Conservation (phyloP, 1,284 basidiomycete genomes). For the Apiotrichum sp. region DNA sequence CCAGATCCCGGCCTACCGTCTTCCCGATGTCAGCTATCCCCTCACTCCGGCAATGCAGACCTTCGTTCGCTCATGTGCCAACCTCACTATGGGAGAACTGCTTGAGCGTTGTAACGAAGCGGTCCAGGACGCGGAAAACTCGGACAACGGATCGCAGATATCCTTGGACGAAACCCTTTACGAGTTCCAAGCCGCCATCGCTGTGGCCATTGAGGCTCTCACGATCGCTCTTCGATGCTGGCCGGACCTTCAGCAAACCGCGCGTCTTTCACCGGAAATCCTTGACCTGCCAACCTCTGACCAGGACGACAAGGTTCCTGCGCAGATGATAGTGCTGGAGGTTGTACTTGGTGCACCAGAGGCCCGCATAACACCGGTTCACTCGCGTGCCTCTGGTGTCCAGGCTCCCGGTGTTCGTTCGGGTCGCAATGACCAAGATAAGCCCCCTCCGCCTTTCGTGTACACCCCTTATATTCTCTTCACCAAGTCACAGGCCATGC, state of each 20-base stretch:
- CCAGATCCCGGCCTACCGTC: conserved; percentile 52
- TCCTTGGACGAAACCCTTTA: conserved; percentile 47
- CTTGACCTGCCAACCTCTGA: conserved; percentile 48
- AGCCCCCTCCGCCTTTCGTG: conserved; percentile 49
- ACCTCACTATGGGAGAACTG: conserved; percentile 48
- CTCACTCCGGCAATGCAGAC: conserved; percentile 46
- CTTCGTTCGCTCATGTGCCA: conserved; percentile 46
- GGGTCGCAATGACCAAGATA: conserved; percentile 42
- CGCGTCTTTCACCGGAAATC: conserved; percentile 49
- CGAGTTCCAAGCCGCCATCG: conserved; percentile 51
- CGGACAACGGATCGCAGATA: conserved; percentile 28
- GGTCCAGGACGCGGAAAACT: conserved; percentile 38
- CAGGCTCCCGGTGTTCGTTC: conserved; percentile 37
- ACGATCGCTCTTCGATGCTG: conserved; percentile 48
- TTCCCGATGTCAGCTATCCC: conserved; percentile 49
- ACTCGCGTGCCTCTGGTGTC: conserved; percentile 39
- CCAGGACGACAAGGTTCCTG: conserved; percentile 37
- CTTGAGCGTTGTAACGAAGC: conserved; percentile 46
- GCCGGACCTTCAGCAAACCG: conserved; percentile 47
- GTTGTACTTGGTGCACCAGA: conserved; percentile 49
- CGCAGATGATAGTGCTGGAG: conserved; percentile 50
- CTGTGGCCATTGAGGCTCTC: conserved; percentile 50
- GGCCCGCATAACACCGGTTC: conserved; percentile 33
- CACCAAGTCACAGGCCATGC: conserved; percentile 49
- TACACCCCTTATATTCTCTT: conserved; percentile 52